phyloP scores from a whole-genome alignment of 345 rosid genomes.

The Barbarea vulgaris region DNA sequence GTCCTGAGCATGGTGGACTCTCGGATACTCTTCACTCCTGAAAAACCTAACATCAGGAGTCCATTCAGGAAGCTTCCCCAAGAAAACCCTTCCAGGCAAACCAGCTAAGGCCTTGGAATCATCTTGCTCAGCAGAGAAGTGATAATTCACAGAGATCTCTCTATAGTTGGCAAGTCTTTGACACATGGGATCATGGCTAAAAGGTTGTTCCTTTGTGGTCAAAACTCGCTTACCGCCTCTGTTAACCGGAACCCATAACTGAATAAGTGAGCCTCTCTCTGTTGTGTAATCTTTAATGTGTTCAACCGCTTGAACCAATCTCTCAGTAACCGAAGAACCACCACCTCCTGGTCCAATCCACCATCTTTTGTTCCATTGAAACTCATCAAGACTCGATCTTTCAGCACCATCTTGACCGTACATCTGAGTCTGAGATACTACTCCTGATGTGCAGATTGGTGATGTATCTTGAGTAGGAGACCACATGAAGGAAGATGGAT shows the following conservation, averaged over 20 bases:
- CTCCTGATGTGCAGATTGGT: constrained; percentile 34
- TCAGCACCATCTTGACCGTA: constrained; percentile 48
- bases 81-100: constrained; percentile 83
- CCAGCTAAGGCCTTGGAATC: constrained; percentile 66
- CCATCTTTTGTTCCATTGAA: constrained; percentile 52
- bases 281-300: constrained; percentile 56
- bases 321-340: constrained; percentile 61
- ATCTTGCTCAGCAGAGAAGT: constrained; percentile 71
- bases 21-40: constrained; percentile 77
- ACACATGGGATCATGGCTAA: constrained; percentile 59
- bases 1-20: constrained; percentile 74
- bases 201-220: constrained; percentile 71
- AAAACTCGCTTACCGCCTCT: constrained; percentile 67
- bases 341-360: constrained; percentile 70
- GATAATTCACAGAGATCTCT: constrained; percentile 70
- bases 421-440: constrained; percentile 37
- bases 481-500: constrained; percentile 51
- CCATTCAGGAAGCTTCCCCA: constrained; percentile 91
- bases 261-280: constrained; percentile 75
- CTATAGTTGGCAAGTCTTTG: constrained; percentile 72
- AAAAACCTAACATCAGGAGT: constrained; percentile 94
- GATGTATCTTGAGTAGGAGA: constrained; percentile 46
- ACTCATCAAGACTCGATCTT: constrained; percentile 35
- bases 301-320: constrained; percentile 68
- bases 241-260: constrained; percentile 83